These are phyloP conservation scores for Tinospora cordifolia DNA, from an alignment of 164 flowering plant genomes.

Conservation along the genomic window DNA sequence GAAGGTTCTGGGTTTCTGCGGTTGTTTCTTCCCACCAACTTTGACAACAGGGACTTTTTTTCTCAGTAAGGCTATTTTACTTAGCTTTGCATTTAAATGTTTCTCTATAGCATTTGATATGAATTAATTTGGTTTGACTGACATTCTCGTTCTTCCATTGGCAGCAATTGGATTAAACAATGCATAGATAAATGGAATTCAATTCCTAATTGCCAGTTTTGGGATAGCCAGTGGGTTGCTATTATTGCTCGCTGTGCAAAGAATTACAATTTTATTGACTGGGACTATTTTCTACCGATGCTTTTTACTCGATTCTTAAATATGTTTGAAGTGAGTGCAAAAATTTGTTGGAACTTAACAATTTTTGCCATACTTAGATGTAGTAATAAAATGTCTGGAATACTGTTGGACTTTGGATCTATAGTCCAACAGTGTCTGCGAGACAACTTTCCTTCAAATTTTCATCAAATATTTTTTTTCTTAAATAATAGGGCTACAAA, in stretches of 20 bases:
- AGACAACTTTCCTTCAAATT: neutral
- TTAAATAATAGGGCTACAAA: neutral
- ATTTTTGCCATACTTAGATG: neutral
- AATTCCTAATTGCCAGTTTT: conserved; percentile 84
- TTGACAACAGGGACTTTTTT: conserved; percentile 78
- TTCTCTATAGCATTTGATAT: conserved; percentile 2
- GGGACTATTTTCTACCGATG: conserved; percentile 65
- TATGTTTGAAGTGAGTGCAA: conserved; percentile 76
- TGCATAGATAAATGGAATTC: conserved; percentile 69
- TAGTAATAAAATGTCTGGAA: neutral
- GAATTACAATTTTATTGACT: conserved; percentile 48
- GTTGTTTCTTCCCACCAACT: conserved; percentile 86
- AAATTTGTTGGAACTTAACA: neutral
- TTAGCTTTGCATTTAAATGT: neutral
- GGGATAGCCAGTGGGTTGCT: conserved; percentile 93
- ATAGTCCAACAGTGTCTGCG: neutral
- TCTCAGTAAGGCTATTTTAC: conserved; percentile 45
- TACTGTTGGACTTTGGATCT: neutral
- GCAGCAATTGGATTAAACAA: conserved; percentile 59
- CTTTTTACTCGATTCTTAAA: conserved; percentile 74
- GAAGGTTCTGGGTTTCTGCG: conserved; percentile 93
- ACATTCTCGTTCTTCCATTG: conserved; percentile 11
- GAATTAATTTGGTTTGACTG: conserved; percentile 7
- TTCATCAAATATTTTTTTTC: neutral
- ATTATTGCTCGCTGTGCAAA: conserved; percentile 74